Conservation (phyloP, 805 yeast species). For the Naumovozyma castellii region DNA sequence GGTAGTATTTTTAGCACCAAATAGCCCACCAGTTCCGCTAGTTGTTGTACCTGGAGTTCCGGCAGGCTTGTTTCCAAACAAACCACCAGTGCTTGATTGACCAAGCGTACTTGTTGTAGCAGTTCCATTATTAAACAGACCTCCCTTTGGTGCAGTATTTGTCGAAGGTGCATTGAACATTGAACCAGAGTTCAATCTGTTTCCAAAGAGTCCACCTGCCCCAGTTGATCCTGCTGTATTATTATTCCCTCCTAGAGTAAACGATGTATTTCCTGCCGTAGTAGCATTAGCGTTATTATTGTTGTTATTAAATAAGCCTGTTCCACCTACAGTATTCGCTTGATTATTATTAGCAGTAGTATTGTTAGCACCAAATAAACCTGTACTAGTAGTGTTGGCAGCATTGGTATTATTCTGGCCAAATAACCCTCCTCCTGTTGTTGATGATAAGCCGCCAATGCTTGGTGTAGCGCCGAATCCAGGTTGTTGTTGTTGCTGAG, state of each 20-base stretch:
- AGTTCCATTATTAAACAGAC: slow-evolving; percentile 21
- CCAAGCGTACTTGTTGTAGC: slow-evolving; percentile 1
- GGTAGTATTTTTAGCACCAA: slow-evolving; percentile 33
- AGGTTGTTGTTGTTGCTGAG: neutral
- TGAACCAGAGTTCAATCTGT: slow-evolving; percentile 1
- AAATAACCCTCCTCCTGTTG: slow-evolving; percentile 21
- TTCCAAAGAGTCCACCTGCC: slow-evolving; percentile 24
- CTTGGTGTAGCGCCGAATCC: slow-evolving; percentile 7
- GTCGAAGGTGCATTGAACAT: neutral
- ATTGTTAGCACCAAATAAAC: slow-evolving; percentile 35
- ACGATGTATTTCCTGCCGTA: slow-evolving; percentile 1
- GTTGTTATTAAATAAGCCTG: slow-evolving; percentile 31
- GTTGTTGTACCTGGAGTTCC: slow-evolving; percentile 11
- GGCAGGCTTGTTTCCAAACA: slow-evolving; percentile 28
- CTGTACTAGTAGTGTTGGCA: slow-evolving; percentile 15
- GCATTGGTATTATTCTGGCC: slow-evolving; percentile 34
- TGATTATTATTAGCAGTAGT: slow-evolving; percentile 10
- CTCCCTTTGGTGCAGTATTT: no score
- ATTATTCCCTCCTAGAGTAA: neutral
- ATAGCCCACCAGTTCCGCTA: slow-evolving; percentile 32
- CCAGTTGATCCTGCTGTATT: slow-evolving; percentile 13
- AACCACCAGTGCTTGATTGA: slow-evolving; percentile 17
- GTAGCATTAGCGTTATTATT: slow-evolving; percentile 10
- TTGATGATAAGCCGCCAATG: slow-evolving; percentile 1
- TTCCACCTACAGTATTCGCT: slow-evolving; percentile 9